Evolutionary conservation across 371 early-diverging fungal species (phyloP).

Genomic region (Saksenaea vasiformis): DNA sequence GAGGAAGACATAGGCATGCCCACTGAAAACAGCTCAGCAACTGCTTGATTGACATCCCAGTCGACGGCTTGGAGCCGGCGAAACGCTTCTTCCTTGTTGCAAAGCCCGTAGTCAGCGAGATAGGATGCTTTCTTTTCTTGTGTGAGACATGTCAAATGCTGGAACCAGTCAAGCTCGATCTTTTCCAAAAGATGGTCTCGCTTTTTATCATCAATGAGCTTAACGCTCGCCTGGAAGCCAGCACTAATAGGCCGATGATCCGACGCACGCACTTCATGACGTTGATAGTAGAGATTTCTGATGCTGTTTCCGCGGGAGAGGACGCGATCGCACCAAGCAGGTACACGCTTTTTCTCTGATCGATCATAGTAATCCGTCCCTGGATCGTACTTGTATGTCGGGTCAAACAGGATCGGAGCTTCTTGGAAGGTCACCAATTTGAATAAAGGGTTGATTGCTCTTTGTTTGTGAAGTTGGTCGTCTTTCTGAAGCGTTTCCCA

Average conservation of each 20-base stretch:
- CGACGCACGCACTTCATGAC: conserved; percentile 67
- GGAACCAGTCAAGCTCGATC: neutral
- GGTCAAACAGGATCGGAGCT: conserved; percentile 68
- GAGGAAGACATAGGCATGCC: too few species aligned
- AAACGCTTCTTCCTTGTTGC: conserved; percentile 23
- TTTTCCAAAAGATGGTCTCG: conserved; percentile 30
- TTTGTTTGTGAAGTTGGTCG: conserved; percentile 71
- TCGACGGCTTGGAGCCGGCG: conserved; percentile 15
- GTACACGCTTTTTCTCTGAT: conserved; percentile 78
- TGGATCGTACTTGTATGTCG: conserved; percentile 87
- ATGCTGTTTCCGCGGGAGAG: conserved; percentile 44
- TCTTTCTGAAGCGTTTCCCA: conserved; percentile 42
- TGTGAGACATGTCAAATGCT: conserved; percentile 8
- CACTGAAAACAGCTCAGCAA: neutral
- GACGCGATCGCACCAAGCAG: conserved; percentile 87
- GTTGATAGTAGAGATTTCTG: conserved; percentile 39
- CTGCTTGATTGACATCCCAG: conserved; percentile 26
- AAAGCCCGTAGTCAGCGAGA: conserved; percentile 30
- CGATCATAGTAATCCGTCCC: conserved; percentile 75
- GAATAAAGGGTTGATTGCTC: conserved; percentile 52
- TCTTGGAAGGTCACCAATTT: conserved; percentile 67
- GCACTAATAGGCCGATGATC: conserved; percentile 84
- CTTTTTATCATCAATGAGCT: conserved; percentile 49
- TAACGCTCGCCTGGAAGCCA: conserved; percentile 59
- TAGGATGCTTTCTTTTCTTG: conserved; percentile 30